Evolutionary conservation across 306 rosid species (phyloP).

Genomic region (Cucumis melo): DNA sequence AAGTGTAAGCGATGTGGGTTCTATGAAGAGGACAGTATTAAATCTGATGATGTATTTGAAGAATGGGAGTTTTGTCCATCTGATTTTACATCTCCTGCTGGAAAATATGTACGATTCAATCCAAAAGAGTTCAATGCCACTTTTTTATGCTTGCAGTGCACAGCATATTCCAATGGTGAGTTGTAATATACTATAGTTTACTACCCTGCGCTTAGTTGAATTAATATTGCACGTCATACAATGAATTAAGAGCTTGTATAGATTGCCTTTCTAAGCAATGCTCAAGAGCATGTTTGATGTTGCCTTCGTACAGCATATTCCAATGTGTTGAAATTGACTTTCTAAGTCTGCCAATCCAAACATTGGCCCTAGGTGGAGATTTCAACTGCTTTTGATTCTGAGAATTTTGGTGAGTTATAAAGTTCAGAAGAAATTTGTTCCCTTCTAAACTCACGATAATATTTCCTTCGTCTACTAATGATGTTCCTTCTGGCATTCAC

Average conservation of each 20-base stretch:
- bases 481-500: not conserved
- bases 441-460: not conserved
- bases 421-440: not conserved
- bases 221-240: not conserved
- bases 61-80: conserved; percentile 97
- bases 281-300: too few species aligned
- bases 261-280: too few species aligned
- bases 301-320: too few species aligned
- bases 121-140: conserved; percentile 62
- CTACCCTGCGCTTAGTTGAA: not conserved
- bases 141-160: conserved; percentile 49
- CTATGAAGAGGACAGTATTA: conserved; percentile 55
- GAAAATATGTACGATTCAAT: conserved; percentile 35
- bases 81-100: conserved; percentile 42
- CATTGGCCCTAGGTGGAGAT: not conserved
- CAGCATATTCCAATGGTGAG: conserved; percentile 39
- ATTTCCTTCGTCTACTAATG: not conserved
- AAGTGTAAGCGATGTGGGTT: conserved; percentile 94
- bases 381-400: not conserved
- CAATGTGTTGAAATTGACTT: too few species aligned
- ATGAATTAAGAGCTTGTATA: not conserved
- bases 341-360: too few species aligned
- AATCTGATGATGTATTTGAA: conserved; percentile 51
- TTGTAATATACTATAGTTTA: conserved; percentile 1
- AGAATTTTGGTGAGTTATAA: not conserved